Conservation (phyloP, 75 land plant genomes). For the Pseudotsuga menziesii region DNA sequence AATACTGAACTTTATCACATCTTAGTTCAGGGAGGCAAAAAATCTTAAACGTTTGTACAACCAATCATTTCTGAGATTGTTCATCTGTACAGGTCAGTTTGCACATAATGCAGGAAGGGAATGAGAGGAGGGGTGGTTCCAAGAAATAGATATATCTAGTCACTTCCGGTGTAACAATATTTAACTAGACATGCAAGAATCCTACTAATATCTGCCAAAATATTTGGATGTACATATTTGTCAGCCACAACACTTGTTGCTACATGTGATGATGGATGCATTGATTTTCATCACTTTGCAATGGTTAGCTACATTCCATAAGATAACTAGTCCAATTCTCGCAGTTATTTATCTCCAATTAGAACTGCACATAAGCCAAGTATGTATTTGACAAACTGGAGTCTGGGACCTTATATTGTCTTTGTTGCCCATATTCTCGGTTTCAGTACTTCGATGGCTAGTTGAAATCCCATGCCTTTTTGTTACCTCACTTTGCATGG, state of each 20-base stretch:
- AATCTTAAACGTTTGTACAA: neutral
- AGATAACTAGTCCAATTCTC: neutral
- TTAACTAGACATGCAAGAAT: neutral
- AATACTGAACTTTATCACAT: neutral
- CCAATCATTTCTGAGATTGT: neutral
- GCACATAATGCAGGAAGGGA: neutral
- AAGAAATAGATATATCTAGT: neutral
- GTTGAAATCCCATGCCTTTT: neutral
- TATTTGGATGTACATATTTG: neutral
- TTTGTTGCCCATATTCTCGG: neutral
- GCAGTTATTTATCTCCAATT: neutral
- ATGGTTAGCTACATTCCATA: constrained; percentile 2
- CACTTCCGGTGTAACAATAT: no score
- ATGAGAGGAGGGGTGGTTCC: neutral
- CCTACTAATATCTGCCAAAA: neutral
- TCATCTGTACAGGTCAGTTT: neutral
- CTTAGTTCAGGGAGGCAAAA: neutral
- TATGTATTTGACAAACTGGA: neutral
- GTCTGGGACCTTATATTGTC: neutral
- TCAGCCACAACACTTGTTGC: neutral
- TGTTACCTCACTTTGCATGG: neutral
- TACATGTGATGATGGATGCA: neutral
- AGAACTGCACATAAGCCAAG: neutral
- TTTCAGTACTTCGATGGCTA: neutral
- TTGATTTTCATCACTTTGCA: neutral